phyloP scores from a whole-genome alignment of 352 stramenopile genomes.

The Pythium phragmitis region DNA sequence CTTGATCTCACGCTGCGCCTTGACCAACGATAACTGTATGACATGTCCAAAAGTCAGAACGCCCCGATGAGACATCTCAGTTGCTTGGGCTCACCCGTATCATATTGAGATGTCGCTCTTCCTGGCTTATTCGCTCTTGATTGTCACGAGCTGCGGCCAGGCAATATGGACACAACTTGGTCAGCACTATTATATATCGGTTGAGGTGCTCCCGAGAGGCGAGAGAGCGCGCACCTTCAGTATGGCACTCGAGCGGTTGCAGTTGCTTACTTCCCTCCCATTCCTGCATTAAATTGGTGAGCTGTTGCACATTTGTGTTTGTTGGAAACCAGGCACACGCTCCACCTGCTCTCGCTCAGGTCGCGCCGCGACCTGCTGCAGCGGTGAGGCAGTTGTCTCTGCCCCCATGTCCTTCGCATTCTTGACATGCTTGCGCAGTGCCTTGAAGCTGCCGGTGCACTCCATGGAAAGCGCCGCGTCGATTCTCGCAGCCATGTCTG shows the following conservation, averaged over 20 bases:
- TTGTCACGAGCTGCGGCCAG: slow-evolving; percentile 13
- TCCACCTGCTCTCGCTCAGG: slow-evolving; percentile 9
- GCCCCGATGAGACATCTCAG: not conserved
- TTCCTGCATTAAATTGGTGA: not conserved
- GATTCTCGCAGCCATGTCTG: not conserved
- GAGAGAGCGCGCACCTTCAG: slow-evolving; percentile 3
- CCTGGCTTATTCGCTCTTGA: slow-evolving; percentile 31
- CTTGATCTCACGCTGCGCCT: slow-evolving; percentile 39
- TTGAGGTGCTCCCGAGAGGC: too few relatives aligned
- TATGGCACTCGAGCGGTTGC: slow-evolving; percentile 16
- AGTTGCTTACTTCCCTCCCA: slow-evolving; percentile 4
- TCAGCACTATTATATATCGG: not conserved
- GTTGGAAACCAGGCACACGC: not conserved
- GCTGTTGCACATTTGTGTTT: not conserved
- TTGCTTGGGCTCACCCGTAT: slow-evolving; percentile 26
- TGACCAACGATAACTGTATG: slow-evolving; percentile 28
- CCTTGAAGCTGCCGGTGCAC: slow-evolving; percentile 36
- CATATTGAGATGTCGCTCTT: slow-evolving; percentile 35
- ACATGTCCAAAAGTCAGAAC: not conserved
- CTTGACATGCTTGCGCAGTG: slow-evolving; percentile 42
- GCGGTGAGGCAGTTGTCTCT: slow-evolving; percentile 1
- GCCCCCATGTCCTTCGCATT: slow-evolving; percentile 23
- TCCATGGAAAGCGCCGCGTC: slow-evolving; percentile 17
- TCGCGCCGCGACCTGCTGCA: not conserved
- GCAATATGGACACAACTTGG: not conserved